Evolutionary conservation across 2,329 filamentous ascomycete genomes (phyloP).

Genomic region (Beauveria bassiana): DNA sequence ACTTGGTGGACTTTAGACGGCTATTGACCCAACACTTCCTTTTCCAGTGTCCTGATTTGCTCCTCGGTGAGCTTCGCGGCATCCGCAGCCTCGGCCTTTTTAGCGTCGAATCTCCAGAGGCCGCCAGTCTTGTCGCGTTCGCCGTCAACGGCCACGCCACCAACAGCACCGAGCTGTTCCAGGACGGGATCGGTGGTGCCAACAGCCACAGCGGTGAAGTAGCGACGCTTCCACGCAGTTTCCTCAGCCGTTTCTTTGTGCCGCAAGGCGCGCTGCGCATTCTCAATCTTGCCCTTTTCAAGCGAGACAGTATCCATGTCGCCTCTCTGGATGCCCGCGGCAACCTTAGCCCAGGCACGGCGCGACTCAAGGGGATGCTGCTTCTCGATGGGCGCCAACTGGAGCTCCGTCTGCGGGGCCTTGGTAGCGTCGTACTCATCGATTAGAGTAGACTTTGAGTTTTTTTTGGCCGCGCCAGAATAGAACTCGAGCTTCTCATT

Average conservation of each 20-base stretch:
- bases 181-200: conserved; percentile 34
- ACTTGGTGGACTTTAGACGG: background rate
- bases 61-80: conserved; percentile 30
- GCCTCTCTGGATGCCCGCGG: conserved; percentile 67
- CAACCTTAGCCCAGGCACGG: conserved; percentile 81
- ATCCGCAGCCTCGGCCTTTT: conserved; percentile 32
- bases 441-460: conserved; percentile 40
- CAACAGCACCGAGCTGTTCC: conserved; percentile 33
- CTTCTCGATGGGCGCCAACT: conserved; percentile 62
- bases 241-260: conserved; percentile 68
- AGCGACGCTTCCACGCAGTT: conserved; percentile 71
- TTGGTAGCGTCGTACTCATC: conserved; percentile 54
- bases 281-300: conserved; percentile 87
- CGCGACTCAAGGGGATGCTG: conserved; percentile 86
- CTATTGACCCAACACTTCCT: conserved; percentile 35
- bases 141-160: conserved; percentile 41
- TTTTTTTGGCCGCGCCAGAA: conserved; percentile 49
- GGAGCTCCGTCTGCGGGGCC: conserved; percentile 56
- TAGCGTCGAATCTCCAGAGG: conserved; percentile 50
- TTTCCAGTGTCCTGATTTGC: conserved; percentile 36
- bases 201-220: conserved; percentile 56
- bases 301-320: conserved; percentile 73
- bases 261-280: conserved; percentile 69
- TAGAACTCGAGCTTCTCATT: conserved; percentile 74
- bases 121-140: conserved; percentile 55